These are phyloP conservation scores for Catharanthus roseus DNA, from an alignment of 257 asterid genomes.

Conservation along the genomic window DNA sequence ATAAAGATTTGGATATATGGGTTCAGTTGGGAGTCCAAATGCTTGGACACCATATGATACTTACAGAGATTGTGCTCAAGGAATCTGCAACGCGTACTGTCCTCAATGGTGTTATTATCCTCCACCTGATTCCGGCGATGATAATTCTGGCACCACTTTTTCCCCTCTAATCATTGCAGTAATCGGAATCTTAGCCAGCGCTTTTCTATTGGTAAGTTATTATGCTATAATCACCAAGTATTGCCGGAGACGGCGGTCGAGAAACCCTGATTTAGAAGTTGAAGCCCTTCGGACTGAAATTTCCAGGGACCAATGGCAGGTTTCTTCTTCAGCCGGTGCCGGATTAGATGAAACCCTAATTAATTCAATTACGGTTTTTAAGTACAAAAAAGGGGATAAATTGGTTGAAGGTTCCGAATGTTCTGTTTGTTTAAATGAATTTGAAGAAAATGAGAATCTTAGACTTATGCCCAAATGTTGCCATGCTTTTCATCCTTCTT, in stretches of 20 bases:
- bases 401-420: slow-evolving; percentile 65
- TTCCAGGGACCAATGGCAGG: slow-evolving; percentile 40
- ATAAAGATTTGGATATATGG: slow-evolving; percentile 38
- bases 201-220: slow-evolving; percentile 60
- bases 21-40: slow-evolving; percentile 45
- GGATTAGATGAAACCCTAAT: slow-evolving; percentile 67
- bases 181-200: slow-evolving; percentile 56
- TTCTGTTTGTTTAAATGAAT: slow-evolving; percentile 68
- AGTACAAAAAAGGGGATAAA: slow-evolving; percentile 42
- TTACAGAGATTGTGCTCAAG: slow-evolving; percentile 60
- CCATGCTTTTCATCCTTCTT: slow-evolving; percentile 82
- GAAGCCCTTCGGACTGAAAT: slow-evolving; percentile 27
- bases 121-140: slow-evolving; percentile 50
- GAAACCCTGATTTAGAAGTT: slow-evolving; percentile 7
- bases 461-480: slow-evolving; percentile 77
- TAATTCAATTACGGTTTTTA: slow-evolving; percentile 48
- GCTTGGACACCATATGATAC: slow-evolving; percentile 53
- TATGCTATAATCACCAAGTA: slow-evolving; percentile 57
- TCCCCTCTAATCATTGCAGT: slow-evolving; percentile 69
- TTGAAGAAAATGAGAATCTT: slow-evolving; percentile 55
- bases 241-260: slow-evolving; percentile 42
- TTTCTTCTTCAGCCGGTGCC: slow-evolving; percentile 5
- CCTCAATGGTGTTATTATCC: slow-evolving; percentile 86
- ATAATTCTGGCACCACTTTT: slow-evolving; percentile 35
- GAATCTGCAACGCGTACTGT: slow-evolving; percentile 75